phyloP scores from a whole-genome alignment of 148 eudicot species.

The Arbutus unedo region DNA sequence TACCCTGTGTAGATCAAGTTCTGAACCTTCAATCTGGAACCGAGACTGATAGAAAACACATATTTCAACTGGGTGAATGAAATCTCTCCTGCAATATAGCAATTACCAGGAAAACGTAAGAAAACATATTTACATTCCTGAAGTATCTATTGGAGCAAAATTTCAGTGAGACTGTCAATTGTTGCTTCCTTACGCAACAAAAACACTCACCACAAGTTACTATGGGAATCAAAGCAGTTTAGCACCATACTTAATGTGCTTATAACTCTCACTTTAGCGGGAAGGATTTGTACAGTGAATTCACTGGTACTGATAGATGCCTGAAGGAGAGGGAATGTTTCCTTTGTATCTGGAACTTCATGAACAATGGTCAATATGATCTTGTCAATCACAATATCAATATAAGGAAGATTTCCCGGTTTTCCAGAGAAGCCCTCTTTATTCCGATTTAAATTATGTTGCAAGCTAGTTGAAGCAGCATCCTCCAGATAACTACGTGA shows the following conservation, averaged over 20 bases:
- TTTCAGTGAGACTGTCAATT: neutral
- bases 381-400: constrained; percentile 51
- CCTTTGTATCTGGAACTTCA: constrained; percentile 63
- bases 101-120: constrained; percentile 15
- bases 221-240: constrained; percentile 61
- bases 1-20: constrained; percentile 32
- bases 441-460: constrained; percentile 24
- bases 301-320: constrained; percentile 51
- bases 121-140: neutral
- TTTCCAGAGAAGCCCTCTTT: constrained; percentile 24
- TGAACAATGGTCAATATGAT: constrained; percentile 65
- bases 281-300: constrained; percentile 56
- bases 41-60: constrained; percentile 56
- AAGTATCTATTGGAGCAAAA: constrained; percentile 10
- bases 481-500: constrained; percentile 26
- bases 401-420: constrained; percentile 36
- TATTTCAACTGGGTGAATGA: constrained; percentile 65
- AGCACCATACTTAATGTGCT: constrained; percentile 48
- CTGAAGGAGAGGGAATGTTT: constrained; percentile 70
- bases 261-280: constrained; percentile 66
- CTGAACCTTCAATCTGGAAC: constrained; percentile 37
- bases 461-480: constrained; percentile 21
- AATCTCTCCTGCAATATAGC: constrained; percentile 60
- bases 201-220: constrained; percentile 54
- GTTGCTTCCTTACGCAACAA: neutral